Conservation (phyloP, 75 land plant species). For the Isoetes taiwanensis region DNA sequence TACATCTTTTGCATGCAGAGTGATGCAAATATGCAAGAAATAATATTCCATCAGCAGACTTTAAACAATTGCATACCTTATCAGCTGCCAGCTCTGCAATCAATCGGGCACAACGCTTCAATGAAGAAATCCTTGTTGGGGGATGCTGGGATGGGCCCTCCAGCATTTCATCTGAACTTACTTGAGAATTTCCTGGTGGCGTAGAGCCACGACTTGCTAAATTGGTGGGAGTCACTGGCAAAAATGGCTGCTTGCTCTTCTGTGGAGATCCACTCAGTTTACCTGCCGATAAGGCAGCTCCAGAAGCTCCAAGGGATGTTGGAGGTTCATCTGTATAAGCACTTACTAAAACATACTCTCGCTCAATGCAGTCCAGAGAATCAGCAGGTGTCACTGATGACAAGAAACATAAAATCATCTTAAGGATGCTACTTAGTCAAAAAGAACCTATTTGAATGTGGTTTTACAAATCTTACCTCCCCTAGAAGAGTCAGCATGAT, state of each 20-base stretch:
- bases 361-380: conserved; percentile 64
- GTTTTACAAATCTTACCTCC: too few species aligned
- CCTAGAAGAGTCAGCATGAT: too few species aligned
- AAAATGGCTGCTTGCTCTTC: conserved; percentile 10
- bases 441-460: too few species aligned
- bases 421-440: too few species aligned
- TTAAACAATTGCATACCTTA: conserved; percentile 39
- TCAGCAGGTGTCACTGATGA: too few species aligned
- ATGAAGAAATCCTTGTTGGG: conserved; percentile 54
- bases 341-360: conserved; percentile 82
- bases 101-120: conserved; percentile 56
- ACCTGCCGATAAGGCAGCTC: conserved; percentile 18
- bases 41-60: neutral
- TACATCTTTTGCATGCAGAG: too few species aligned
- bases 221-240: conserved; percentile 17
- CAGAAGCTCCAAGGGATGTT: conserved; percentile 36
- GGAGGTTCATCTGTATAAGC: conserved; percentile 42
- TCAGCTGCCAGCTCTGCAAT: conserved; percentile 61
- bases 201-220: conserved; percentile 18
- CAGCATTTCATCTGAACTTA: conserved; percentile 32
- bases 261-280: conserved; percentile 32
- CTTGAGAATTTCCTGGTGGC: conserved; percentile 44
- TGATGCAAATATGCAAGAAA: conserved; percentile 6
- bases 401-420: too few species aligned
- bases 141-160: conserved; percentile 58